phyloP scores from a whole-genome alignment of 768 basidiomycete genomes.

The Phaffia tasmanica region DNA sequence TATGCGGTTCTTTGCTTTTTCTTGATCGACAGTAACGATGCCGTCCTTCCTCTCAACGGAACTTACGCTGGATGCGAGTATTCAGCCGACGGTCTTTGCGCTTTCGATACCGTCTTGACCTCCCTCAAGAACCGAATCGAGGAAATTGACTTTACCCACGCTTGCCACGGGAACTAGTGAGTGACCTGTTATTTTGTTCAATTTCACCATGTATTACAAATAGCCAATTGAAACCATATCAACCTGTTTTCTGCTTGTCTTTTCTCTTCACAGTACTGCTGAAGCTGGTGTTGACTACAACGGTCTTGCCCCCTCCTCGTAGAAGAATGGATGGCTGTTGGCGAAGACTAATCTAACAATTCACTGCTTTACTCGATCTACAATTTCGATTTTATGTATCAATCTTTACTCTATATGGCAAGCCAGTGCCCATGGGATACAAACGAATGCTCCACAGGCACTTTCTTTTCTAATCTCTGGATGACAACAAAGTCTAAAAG shows the following conservation, averaged over 20 bases:
- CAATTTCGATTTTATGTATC: too few species aligned
- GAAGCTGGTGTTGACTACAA: conserved; percentile 29
- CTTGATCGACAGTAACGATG: conserved; percentile 36
- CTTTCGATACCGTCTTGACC: conserved; percentile 35
- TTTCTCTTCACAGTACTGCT: conserved; percentile 23
- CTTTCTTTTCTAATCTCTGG: too few species aligned
- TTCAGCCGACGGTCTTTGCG: conserved; percentile 38
- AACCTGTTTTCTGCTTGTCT: too few species aligned
- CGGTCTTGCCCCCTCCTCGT: conserved; percentile 26
- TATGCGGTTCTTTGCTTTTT: conserved; percentile 23
- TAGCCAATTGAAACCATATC: too few species aligned
- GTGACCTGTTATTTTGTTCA: conserved; percentile 6
- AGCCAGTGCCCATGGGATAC: too few species aligned
- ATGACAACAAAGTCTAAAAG: too few species aligned
- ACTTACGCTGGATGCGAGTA: conserved; percentile 25
- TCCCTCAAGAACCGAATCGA: conserved; percentile 35
- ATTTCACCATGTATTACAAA: too few species aligned
- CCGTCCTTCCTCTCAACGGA: conserved; percentile 37
- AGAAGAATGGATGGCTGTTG: too few species aligned
- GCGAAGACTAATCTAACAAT: too few species aligned
- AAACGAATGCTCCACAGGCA: too few species aligned
- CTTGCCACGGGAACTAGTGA: conserved; percentile 53
- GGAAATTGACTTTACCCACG: conserved; percentile 38
- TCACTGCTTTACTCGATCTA: too few species aligned
- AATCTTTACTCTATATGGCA: too few species aligned